These are phyloP conservation scores for Kernera saxatilis DNA, from an alignment of 345 rosid species.

Conservation along the genomic window DNA sequence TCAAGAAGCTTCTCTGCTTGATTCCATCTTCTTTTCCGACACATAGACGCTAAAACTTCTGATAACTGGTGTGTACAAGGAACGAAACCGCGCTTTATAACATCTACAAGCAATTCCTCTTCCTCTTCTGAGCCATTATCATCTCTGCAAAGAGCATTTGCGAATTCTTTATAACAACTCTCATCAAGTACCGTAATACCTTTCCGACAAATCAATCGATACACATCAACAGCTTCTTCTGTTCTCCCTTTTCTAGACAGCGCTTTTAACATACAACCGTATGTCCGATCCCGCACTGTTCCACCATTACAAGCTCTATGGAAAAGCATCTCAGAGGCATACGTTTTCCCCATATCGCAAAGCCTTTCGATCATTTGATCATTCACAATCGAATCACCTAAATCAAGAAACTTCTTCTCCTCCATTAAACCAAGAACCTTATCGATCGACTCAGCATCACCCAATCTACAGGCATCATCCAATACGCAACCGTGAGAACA, in stretches of 20 bases:
- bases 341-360: constrained; percentile 45
- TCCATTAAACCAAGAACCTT: constrained; percentile 38
- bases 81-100: constrained; percentile 42
- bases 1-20: constrained; percentile 12
- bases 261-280: constrained; percentile 46
- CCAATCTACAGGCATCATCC: constrained; percentile 57
- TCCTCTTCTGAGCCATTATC: constrained; percentile 35
- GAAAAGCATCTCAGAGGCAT: constrained; percentile 56
- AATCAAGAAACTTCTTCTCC: constrained; percentile 38
- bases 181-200: constrained; percentile 31
- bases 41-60: constrained; percentile 35
- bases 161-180: constrained; percentile 41
- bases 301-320: constrained; percentile 37
- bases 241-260: constrained; percentile 43
- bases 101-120: constrained; percentile 36
- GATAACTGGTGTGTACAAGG: constrained; percentile 44
- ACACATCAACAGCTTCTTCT: constrained; percentile 44
- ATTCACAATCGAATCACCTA: neutral
- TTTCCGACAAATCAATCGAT: constrained; percentile 30
- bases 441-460: constrained; percentile 38
- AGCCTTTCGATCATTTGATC: constrained; percentile 48
- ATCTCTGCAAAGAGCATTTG: constrained; percentile 43
- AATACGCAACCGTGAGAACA: constrained; percentile 46
- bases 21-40: constrained; percentile 25
- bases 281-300: constrained; percentile 38